Base-by-base conservation (phyloP, 2,329 filamentous ascomycete genomes). In the Fusarium udum region DNA sequence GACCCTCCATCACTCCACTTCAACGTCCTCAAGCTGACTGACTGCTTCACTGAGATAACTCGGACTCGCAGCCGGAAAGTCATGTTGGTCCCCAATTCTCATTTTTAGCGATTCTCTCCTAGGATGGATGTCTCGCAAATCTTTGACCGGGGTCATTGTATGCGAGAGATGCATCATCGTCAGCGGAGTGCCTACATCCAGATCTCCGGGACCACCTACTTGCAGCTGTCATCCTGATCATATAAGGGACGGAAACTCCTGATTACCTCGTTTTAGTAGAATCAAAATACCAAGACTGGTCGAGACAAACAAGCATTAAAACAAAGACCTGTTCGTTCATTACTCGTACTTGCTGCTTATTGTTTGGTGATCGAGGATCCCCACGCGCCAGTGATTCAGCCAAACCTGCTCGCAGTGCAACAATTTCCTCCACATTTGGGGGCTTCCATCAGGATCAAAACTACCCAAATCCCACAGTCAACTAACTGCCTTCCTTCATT, bases 1-100 rank as follows among this genome's bases (percentile, higher is more conserved):
- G 68, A 22, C 6, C 31, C 52, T 32, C 15, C 39, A 43, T 42
- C 36, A 51, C 68, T 74, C 68, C 68, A 74, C 68, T 26, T 14
- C 48, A 43, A 62, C 61, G 46, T 55, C 45, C 45, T 39, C n/a
- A 26, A 53, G 58, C 51, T 63, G 56, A 62, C 24, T 69, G 57
- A 62, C 24, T 69, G 57, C 28, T 31, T 56, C 37, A 51, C 28
- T 64, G 26, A 32, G 15, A 52, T 26, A 24, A 20, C 34, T 66
- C 43, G 31, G 42, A 62, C 49, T 53, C 40, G 32, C 34, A 56
- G 43, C n/a, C 15, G 22, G 28, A 39, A 53, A 55, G 52, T 24
- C 32, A 48, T 52, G 22, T 55, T 39, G 20, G 65, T 69, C 42
- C 40, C 65, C 51, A 31, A 43, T 58, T 45, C 36, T 60, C 36